Base-by-base conservation (phyloP, 768 basidiomycete genomes). In the Cyclocybe cylindracea region DNA sequence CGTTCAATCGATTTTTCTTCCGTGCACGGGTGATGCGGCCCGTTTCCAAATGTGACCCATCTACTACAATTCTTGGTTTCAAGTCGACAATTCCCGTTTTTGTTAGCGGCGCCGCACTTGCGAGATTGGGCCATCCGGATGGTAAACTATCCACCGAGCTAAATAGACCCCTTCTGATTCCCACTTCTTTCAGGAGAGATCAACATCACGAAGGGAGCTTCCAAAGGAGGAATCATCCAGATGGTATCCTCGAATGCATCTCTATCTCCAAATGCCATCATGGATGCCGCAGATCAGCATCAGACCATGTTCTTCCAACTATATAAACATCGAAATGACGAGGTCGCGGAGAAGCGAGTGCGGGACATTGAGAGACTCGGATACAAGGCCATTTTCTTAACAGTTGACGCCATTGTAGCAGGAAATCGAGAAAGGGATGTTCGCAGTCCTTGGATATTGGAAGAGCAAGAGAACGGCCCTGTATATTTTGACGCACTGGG, bases 1-100 rank as follows among this genome's bases (percentile, higher is more conserved):
- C 90, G n/a, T 94, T 91, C 67, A 75, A 79, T 38, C 83, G 91
- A 31, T 87, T 93, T 67, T 96, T 93, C 75, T 95, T 96, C 69
- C 78, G 84, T 48, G 84, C 94, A 11, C 84, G 94, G 18, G 82
- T 98, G 36, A 83, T 92, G 83, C 82, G 78, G 43, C 69, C 80
- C 3, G 79, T 90, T 7, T 80, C 83, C 3, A 65, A 70, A 43
- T 84, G 85, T 54, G 82, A 89, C 66, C 80, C 86, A 14, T 87
- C 87, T 0, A 87, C 88, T 8, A 83, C 76, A 5, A 84, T 91
- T 53, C 83, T 95, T 41, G 85, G 91, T 10, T 85, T 79, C 65
- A 74, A 73, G 44, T 83, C 84, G 16, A 78, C 82, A 1, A 79
- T 96, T 44, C 94, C 94, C 1, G 74, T 97, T 5, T 94, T 91